phyloP scores from a whole-genome alignment of 352 stramenopile species.

The Pythium biforme region DNA sequence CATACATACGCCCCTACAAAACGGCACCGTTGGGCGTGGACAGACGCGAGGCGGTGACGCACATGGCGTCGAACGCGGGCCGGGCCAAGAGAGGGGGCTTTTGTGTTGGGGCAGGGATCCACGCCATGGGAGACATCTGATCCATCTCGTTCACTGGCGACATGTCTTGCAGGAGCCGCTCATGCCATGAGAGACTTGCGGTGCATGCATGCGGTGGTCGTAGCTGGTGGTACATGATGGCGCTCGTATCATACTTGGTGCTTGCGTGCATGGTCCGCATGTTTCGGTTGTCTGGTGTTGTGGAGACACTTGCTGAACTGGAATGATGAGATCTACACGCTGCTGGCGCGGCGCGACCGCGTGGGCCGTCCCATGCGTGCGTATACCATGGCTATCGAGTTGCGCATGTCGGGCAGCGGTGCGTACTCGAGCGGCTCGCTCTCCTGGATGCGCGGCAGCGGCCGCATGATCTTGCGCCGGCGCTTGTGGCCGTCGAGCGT shows the following conservation, averaged over 20 bases:
- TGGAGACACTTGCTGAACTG: too few relatives aligned
- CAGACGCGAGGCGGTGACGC: neutral
- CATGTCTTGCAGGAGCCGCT: too few relatives aligned
- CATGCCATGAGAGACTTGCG: too few relatives aligned
- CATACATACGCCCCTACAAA: constrained; percentile 16
- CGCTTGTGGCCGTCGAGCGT: constrained; percentile 29
- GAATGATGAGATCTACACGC: too few relatives aligned
- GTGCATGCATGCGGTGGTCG: neutral
- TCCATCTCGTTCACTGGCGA: too few relatives aligned
- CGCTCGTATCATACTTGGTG: too few relatives aligned
- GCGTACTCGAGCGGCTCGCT: constrained; percentile 10
- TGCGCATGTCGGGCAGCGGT: constrained; percentile 24
- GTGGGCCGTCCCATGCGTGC: constrained; percentile 18
- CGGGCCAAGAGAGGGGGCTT: neutral
- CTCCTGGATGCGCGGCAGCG: constrained; percentile 23
- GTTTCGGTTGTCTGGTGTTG: too few relatives aligned
- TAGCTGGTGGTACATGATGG: neutral
- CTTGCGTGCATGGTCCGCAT: too few relatives aligned
- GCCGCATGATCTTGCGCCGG: constrained; percentile 23
- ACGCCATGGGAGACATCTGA: too few relatives aligned
- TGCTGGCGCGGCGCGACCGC: constrained; percentile 14
- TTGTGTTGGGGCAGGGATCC: neutral
- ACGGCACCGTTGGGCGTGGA: neutral
- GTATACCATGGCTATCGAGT: constrained; percentile 22
- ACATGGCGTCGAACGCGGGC: neutral